A percentile compares a stretch with the other conserved stretches of the same genome.
Conservation (phyloP, 2,329 filamentous ascomycete species). For the Hypoxylon sp. region DNA sequence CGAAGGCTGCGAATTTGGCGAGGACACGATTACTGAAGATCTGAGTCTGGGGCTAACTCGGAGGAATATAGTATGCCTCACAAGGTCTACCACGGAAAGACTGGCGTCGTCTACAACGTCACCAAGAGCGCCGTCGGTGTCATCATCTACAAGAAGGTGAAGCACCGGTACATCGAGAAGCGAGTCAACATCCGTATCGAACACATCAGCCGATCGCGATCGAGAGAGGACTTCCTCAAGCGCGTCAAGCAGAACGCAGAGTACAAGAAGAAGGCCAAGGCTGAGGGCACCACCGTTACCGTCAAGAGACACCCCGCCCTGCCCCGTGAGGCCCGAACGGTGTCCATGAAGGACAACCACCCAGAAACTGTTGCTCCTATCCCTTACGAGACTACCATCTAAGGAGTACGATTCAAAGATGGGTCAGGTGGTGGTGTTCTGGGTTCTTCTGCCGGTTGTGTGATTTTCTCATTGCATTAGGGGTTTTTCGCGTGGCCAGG, state of each 20-base stretch:
- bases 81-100: constrained; percentile 81
- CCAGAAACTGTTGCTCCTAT: constrained; percentile 93
- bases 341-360: constrained; percentile 85
- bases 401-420: constrained; percentile 55
- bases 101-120: constrained; percentile 98
- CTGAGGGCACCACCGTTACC: constrained; percentile 86
- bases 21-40: not conserved
- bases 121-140: constrained; percentile 97
- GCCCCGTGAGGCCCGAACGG: constrained; percentile 85
- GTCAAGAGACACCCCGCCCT: constrained; percentile 90
- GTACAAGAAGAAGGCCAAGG: constrained; percentile 94
- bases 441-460: constrained; percentile 53
- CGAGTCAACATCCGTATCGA: constrained; percentile 99
- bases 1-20: constrained; percentile 32
- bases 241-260: constrained; percentile 97
- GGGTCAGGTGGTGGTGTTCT: constrained; percentile 44
- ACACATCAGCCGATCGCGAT: constrained; percentile 95
- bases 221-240: constrained; percentile 95
- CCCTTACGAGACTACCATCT: constrained; percentile 99
- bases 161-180: constrained; percentile 99
- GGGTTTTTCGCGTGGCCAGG: constrained; percentile 52
- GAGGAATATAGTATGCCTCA: constrained; percentile 45
- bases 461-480: constrained; percentile 54
- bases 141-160: constrained; percentile 99
- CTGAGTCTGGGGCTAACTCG: constrained; percentile 54